These are phyloP conservation scores for Beauveria sp. DNA, from an alignment of 2,329 filamentous ascomycete species.

Conservation along the genomic window DNA sequence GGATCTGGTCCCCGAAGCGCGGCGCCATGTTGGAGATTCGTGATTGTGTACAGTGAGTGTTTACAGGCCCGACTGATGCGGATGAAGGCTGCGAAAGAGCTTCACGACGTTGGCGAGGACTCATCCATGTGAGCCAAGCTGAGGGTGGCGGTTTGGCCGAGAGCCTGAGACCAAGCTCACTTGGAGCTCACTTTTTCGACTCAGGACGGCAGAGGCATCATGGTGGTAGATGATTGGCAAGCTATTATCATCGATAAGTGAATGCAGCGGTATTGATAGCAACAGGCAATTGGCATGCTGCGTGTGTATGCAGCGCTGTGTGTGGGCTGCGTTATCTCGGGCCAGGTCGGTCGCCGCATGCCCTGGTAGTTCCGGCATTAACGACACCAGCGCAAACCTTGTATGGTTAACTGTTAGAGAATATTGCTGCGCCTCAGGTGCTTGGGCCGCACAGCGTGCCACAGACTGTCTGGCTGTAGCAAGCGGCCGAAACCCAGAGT, in stretches of 20 bases:
- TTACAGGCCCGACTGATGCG: background rate
- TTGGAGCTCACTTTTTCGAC: constrained; percentile 5
- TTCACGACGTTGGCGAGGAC: background rate
- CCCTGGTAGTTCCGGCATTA: background rate
- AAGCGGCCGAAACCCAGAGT: background rate
- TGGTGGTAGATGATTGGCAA: background rate
- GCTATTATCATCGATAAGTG: background rate
- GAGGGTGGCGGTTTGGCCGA: background rate
- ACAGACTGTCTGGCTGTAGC: background rate
- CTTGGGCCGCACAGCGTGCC: background rate
- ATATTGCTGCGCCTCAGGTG: background rate
- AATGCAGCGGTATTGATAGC: constrained; percentile 1
- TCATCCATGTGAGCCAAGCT: background rate
- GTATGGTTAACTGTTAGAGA: background rate
- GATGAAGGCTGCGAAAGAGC: background rate
- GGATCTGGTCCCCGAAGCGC: constrained; percentile 19
- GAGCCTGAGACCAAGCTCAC: background rate
- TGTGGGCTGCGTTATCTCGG: background rate
- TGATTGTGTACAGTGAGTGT: background rate
- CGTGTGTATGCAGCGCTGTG: background rate
- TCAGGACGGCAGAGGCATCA: background rate
- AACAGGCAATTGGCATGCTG: background rate
- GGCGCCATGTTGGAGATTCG: background rate
- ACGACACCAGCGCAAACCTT: constrained; percentile 1
- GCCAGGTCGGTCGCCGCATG: background rate